Base-by-base conservation (phyloP, 768 basidiomycete genomes). In the Pisolithus tinctorius region DNA sequence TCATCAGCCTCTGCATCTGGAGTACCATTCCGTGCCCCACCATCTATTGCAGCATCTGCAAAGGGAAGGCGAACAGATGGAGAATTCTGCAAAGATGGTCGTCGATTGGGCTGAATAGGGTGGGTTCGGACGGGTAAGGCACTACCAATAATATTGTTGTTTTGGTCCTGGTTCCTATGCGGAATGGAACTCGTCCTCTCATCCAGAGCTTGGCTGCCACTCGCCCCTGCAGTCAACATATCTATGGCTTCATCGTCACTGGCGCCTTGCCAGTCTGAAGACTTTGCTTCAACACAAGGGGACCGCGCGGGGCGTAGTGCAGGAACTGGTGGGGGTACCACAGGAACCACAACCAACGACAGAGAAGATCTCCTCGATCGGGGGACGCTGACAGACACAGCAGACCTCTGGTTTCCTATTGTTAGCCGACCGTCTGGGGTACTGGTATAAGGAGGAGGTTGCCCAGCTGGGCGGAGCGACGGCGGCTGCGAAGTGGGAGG, bases 201-300 rank as follows among this genome's bases (percentile, higher is more conserved):
- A 59, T 93, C 89, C 46, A 92, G 63, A 13, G 84, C 83, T 61
- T 85, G 86, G 58, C 87, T 85, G 7, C 90, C 89, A 53, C 86
- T 88, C 13, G 87, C 75, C 10, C 82, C 89, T 16, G 90, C 88
- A 0, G 90, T 86, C 30, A 91, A 79, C 39, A 88, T 70, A 59
- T 89, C 82, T 49, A 93, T 88, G 13, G 88, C 90, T 65, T 93
- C 90, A 49, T 93, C 90, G 55, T 93, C 90, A 58, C 88, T 91
- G 5, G 79, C 81, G 10, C 55, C 69, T 63, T 88, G 72, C 90
- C 92, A 89, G 59, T 93, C 79, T 50, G 67, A 77, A 50, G 63
- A 71, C 61, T 84, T 84, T 7, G 67, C 78, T 14, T 55, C 55
- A 54, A 71, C 63, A 61, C 75, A 74, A 45, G 66, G 68, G 13